Base-by-base conservation (phyloP, 306 rosid genomes). In the Dalbergia oliveri region DNA sequence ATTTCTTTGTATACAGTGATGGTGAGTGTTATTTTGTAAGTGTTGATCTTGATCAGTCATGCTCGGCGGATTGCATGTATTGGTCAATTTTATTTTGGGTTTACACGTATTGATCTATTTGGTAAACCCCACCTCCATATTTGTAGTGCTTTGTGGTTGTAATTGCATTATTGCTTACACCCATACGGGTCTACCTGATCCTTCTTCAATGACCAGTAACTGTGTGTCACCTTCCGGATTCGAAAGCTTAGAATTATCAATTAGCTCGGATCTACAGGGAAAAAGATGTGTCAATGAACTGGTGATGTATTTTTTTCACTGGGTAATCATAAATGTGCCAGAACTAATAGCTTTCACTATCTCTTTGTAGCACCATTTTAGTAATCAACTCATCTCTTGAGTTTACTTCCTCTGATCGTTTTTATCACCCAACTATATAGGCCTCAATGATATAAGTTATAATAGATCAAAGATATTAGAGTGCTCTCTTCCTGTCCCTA, bases 201-300 rank as follows among this genome's bases (percentile, higher is more conserved):
- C 23, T 21, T 21, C 23, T 21, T 21, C 1, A 21, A 21, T 21
- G 23, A 51, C 72, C 16, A 2, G 13, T 18, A 53, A 19, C 66
- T 14, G n/a, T 3, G 16, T 78, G 65, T 39, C 56, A 57, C 44
- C 69, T 59, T 60, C 76, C 60, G 41, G 44, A 50, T 53, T 37
- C 41, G 14, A 16, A 31, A 43, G 61, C 57, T 78, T 14, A 56
- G n/a, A 67, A 13, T 15, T 9, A 66, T 78, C 43, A 56, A 78
- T 4, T 57, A 41, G 26, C 58, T 77, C 41, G 51, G 69, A 58
- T 80, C 79, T 64, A 39, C 26, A 53, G 11, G 43, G 51, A 63
- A 19, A 15, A 56, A 5, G 9, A 34, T 21, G 23, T 49, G 15
- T 5, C 51, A 78, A 50, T 68, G 4, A 51, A 43, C 11, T 69